These are phyloP conservation scores for Macrocybe gigantea DNA, from an alignment of 768 basidiomycete genomes.

Conservation along the genomic window DNA sequence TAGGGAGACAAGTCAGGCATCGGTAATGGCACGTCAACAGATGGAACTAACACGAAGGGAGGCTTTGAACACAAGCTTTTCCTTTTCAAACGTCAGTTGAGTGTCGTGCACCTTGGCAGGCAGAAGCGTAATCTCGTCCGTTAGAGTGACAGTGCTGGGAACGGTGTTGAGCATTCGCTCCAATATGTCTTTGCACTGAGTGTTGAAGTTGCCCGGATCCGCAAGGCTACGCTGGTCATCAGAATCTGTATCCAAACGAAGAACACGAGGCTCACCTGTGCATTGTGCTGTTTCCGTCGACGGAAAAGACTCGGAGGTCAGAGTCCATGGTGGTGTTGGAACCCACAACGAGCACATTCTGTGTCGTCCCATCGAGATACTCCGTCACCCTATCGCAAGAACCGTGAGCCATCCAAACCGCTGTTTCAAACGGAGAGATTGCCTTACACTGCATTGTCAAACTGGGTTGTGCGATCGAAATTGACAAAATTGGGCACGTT, in stretches of 20 bases:
- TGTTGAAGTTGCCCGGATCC: slow-evolving; percentile 25
- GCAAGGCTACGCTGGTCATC: slow-evolving; percentile 17
- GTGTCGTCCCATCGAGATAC: slow-evolving; percentile 33
- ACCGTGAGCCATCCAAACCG: background rate
- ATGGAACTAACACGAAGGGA: slow-evolving; percentile 27
- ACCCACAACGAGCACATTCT: slow-evolving; percentile 29
- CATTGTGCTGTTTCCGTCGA: slow-evolving; percentile 36
- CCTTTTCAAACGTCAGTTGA: slow-evolving; percentile 29
- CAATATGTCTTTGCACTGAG: slow-evolving; percentile 32
- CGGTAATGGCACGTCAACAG: background rate
- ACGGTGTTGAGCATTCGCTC: slow-evolving; percentile 44
- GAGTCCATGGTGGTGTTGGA: slow-evolving; percentile 29
- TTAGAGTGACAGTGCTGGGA: slow-evolving; percentile 37
- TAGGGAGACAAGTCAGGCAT: slow-evolving; percentile 3
- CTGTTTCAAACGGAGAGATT: background rate
- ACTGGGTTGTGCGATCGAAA: slow-evolving; percentile 35
- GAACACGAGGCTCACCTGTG: slow-evolving; percentile 18
- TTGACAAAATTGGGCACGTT: slow-evolving; percentile 22
- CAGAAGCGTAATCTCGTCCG: slow-evolving; percentile 36
- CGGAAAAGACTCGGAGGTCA: slow-evolving; percentile 32
- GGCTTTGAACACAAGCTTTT: slow-evolving; percentile 33
- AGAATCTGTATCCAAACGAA: background rate
- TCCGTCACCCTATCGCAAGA: slow-evolving; percentile 25
- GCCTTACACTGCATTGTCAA: slow-evolving; percentile 37
- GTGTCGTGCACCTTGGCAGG: slow-evolving; percentile 34